A percentile compares a stretch with the other conserved stretches of the same genome.
These are phyloP conservation scores for Arthrobotrys musiformis DNA, from an alignment of 2,329 filamentous ascomycete species.

Conservation along the genomic window DNA sequence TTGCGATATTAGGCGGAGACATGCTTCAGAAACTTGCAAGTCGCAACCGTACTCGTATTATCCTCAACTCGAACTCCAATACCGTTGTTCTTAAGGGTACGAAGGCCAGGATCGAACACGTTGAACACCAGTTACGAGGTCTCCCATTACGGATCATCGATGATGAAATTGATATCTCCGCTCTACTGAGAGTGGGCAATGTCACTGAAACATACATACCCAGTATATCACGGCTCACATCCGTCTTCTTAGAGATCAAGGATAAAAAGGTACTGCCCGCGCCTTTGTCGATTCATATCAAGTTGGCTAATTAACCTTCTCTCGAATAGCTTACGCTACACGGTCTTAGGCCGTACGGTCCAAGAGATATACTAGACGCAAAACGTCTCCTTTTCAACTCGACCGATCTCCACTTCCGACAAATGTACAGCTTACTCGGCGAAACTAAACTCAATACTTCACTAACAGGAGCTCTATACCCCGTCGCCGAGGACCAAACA, in stretches of 20 bases:
- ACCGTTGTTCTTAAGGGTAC: conserved; percentile 54
- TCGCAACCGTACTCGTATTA: conserved; percentile 56
- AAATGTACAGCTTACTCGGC: conserved; percentile 56
- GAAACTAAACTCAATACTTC: conserved; percentile 7
- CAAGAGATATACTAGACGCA: conserved; percentile 56
- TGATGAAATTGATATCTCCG: conserved; percentile 56
- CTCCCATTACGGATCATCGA: conserved; percentile 53
- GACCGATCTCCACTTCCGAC: conserved; percentile 57
- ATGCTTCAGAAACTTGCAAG: conserved; percentile 48
- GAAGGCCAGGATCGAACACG: conserved; percentile 56
- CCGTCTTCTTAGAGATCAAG: conserved; percentile 57
- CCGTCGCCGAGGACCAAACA: conserved; percentile 55
- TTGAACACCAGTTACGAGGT: conserved; percentile 49
- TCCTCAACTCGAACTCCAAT: conserved; percentile 56
- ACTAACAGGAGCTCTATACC: conserved; percentile 56
- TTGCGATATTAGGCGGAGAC: conserved; percentile 19
- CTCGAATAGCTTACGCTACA: conserved; percentile 56
- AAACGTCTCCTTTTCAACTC: conserved; percentile 58
- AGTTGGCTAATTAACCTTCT: background rate
- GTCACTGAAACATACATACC: conserved; percentile 57
- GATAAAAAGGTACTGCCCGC: conserved; percentile 53
- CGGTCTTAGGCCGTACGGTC: conserved; percentile 43
- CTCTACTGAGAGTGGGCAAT: conserved; percentile 48
- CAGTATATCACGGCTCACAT: conserved; percentile 58
- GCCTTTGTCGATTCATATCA: background rate